phyloP scores from a whole-genome alignment of 2,329 filamentous ascomycete genomes.

The Leptodontidium sp. region DNA sequence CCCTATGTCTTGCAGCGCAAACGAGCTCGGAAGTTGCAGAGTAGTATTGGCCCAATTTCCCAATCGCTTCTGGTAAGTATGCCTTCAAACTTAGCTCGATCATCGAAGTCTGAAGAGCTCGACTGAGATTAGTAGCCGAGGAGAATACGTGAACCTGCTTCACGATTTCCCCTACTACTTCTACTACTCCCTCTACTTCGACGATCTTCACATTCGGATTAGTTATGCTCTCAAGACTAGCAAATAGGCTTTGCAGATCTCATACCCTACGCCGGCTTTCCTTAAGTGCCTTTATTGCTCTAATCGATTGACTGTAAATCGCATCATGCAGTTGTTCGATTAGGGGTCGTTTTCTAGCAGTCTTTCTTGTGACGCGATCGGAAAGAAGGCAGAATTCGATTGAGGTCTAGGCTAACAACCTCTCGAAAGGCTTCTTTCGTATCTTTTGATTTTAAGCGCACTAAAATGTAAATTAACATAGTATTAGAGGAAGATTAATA shows the following conservation, averaged over 20 bases:
- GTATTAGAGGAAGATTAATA: slow-evolving; percentile 1
- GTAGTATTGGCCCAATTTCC: slow-evolving; percentile 46
- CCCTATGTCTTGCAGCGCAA: too few relatives aligned
- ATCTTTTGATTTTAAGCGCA: slow-evolving; percentile 34
- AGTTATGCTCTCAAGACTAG: slow-evolving; percentile 28
- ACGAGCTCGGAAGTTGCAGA: slow-evolving; percentile 32
- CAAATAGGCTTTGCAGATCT: slow-evolving; percentile 29
- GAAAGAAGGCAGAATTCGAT: slow-evolving; percentile 39
- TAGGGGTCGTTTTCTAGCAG: slow-evolving; percentile 30
- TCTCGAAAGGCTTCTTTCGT: slow-evolving; percentile 34
- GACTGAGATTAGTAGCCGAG: slow-evolving; percentile 19
- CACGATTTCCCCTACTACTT: slow-evolving; percentile 24
- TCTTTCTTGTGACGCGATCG: slow-evolving; percentile 37
- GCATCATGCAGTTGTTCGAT: slow-evolving; percentile 29
- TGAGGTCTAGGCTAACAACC: slow-evolving; percentile 37
- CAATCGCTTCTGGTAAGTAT: slow-evolving; percentile 40
- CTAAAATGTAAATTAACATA: slow-evolving; percentile 16
- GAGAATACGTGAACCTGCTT: slow-evolving; percentile 23
- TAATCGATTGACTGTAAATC: slow-evolving; percentile 28
- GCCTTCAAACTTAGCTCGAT: not conserved
- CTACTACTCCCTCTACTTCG: too few relatives aligned
- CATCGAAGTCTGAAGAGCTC: slow-evolving; percentile 19
- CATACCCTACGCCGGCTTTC: slow-evolving; percentile 3
- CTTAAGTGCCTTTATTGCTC: slow-evolving; percentile 4
- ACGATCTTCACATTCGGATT: not conserved